Conservation (phyloP, 164 flowering plant species). For the Aristolochia contorta region DNA sequence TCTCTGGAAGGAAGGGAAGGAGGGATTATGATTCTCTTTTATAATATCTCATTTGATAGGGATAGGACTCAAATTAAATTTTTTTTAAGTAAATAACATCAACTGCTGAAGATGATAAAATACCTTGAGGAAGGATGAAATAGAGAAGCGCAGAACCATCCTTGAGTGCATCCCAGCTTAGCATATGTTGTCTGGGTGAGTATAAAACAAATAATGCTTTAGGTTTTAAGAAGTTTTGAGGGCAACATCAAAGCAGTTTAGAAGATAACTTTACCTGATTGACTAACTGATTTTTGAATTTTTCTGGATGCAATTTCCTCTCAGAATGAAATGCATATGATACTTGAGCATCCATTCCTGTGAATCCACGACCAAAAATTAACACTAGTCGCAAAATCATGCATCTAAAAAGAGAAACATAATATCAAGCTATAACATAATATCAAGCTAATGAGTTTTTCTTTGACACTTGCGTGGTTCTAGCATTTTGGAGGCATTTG, state of each 20-base stretch:
- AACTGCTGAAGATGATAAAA: background rate
- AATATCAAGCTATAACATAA: too few relatives aligned
- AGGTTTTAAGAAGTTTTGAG: too few relatives aligned
- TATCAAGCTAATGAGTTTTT: too few relatives aligned
- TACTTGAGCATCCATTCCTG: slow-evolving; percentile 99
- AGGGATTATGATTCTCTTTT: too few relatives aligned
- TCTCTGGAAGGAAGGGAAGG: too few relatives aligned
- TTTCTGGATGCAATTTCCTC: slow-evolving; percentile 83
- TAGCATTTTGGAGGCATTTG: too few relatives aligned
- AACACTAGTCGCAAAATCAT: too few relatives aligned
- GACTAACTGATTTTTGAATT: slow-evolving; percentile 72
- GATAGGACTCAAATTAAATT: too few relatives aligned
- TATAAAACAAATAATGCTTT: background rate
- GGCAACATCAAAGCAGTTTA: background rate
- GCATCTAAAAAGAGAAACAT: too few relatives aligned
- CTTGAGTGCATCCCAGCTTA: slow-evolving; percentile 68
- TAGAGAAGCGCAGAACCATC: slow-evolving; percentile 72
- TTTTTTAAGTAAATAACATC: background rate
- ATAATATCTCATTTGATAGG: too few relatives aligned
- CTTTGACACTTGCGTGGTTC: too few relatives aligned
- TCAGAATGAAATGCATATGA: slow-evolving; percentile 97
- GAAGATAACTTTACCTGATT: slow-evolving; percentile 57
- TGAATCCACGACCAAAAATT: background rate
- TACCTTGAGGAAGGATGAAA: slow-evolving; percentile 63
- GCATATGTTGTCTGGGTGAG: slow-evolving; percentile 54